Conservation (phyloP, 139 green algal genomes). For the Closterium sp. region DNA sequence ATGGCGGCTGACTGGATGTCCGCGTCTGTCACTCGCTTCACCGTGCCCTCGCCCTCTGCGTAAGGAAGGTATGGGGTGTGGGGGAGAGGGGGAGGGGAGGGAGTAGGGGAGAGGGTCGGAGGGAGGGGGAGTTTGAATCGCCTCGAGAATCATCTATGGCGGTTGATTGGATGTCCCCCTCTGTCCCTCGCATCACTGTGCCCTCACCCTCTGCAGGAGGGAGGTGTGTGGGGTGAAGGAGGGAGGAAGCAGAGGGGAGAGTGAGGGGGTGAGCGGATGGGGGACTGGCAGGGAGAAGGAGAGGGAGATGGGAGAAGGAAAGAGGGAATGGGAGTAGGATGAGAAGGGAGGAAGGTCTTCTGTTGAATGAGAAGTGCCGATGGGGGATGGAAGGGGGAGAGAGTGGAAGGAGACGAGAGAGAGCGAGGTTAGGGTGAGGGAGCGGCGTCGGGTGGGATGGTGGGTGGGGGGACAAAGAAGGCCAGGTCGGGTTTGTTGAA, state of each 20-base stretch:
- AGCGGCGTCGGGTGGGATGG: too few relatives aligned
- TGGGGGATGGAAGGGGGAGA: background rate
- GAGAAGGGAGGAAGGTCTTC: too few relatives aligned
- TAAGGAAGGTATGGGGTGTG: background rate
- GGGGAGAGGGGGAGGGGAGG: background rate
- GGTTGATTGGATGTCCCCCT: slow-evolving; percentile 86
- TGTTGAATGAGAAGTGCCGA: background rate
- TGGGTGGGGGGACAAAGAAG: background rate
- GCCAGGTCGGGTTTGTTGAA: too few relatives aligned
- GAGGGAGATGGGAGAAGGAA: background rate
- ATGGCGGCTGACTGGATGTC: slow-evolving; percentile 80
- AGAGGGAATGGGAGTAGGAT: background rate
- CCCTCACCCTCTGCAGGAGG: slow-evolving; percentile 76
- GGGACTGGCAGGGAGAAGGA: background rate
- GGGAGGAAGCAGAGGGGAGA: background rate
- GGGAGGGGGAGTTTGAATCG: too few relatives aligned
- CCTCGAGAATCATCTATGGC: too few relatives aligned
- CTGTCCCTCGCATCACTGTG: slow-evolving; percentile 94
- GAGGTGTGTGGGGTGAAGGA: background rate
- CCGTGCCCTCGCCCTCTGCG: slow-evolving; percentile 84
- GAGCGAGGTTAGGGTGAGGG: too few relatives aligned
- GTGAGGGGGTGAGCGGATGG: background rate
- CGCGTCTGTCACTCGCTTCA: slow-evolving; percentile 94
- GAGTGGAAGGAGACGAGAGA: too few relatives aligned
- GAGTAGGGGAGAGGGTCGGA: background rate